Conservation (phyloP, 208 protist genomes). For the Trypanosoma platydactyli region DNA sequence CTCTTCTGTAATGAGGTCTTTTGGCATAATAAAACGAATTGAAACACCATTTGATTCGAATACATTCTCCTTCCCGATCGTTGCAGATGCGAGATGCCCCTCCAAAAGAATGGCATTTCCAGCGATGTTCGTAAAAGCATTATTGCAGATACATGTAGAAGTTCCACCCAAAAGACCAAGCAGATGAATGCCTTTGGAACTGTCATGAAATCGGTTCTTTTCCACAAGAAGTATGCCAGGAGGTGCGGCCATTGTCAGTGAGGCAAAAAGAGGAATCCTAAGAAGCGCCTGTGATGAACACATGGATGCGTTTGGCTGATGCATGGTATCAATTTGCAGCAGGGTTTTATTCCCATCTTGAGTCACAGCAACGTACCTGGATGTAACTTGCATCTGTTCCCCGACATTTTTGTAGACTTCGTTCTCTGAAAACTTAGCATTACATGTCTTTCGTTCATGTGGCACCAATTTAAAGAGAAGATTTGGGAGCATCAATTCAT, state of each 20-base stretch:
- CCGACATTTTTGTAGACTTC: conserved; percentile 52
- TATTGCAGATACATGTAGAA: conserved; percentile 49
- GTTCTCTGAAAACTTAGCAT: conserved; percentile 61
- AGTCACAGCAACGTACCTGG: conserved; percentile 62
- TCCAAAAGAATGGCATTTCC: conserved; percentile 50
- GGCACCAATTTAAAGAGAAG: conserved; percentile 39
- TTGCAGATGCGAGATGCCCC: conserved; percentile 71
- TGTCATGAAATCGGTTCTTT: conserved; percentile 58
- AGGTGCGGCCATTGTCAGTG: conserved; percentile 54
- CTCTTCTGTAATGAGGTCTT: conserved; percentile 7
- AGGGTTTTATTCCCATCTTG: conserved; percentile 47
- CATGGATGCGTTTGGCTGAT: conserved; percentile 35
- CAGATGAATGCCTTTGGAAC: conserved; percentile 44
- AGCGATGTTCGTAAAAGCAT: conserved; percentile 56
- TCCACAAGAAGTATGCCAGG: conserved; percentile 67
- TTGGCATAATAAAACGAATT: conserved; percentile 34
- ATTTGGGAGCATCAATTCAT: conserved; percentile 9
- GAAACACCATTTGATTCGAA: conserved; percentile 61
- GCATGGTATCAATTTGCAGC: conserved; percentile 71
- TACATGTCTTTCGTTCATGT: conserved; percentile 34
- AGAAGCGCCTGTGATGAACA: conserved; percentile 68
- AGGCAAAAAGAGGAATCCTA: conserved; percentile 50
- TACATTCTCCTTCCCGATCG: conserved; percentile 62
- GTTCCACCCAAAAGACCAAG: conserved; percentile 51
- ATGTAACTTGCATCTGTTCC: conserved; percentile 58